phyloP scores from a whole-genome alignment of 2,329 filamentous ascomycete genomes.

The Furcasterigmium sp. region DNA sequence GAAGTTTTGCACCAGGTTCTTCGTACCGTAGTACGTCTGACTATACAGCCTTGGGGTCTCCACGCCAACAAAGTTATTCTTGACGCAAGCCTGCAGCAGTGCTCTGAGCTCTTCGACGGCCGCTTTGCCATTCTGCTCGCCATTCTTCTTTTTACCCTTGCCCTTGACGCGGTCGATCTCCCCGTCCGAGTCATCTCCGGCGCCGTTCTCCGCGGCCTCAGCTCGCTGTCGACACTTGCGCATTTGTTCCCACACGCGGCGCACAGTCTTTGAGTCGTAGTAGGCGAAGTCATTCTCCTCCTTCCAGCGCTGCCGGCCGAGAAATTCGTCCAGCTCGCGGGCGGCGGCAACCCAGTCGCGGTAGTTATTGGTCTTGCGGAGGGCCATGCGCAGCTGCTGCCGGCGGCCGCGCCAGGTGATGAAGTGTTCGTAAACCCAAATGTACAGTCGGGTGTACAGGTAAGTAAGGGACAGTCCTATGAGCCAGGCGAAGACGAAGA shows the following conservation, averaged over 20 bases:
- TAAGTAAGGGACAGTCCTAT: constrained; percentile 68
- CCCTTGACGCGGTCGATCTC: constrained; percentile 19
- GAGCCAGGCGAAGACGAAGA: constrained; percentile 78
- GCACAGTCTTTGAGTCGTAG: constrained; percentile 84
- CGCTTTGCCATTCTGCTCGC: constrained; percentile 22
- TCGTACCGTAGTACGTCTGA: constrained; percentile 97
- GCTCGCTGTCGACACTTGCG: constrained; percentile 55
- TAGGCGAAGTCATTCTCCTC: constrained; percentile 72
- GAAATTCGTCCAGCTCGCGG: constrained; percentile 69
- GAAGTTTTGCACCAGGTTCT: constrained; percentile 85
- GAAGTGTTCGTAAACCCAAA: constrained; percentile 87
- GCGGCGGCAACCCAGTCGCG: constrained; percentile 79
- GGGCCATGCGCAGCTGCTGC: constrained; percentile 62
- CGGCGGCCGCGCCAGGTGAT: constrained; percentile 82
- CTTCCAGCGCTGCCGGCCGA: constrained; percentile 79
- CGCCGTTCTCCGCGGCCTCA: constrained; percentile 38
- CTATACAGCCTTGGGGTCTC: constrained; percentile 95
- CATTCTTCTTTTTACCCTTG: constrained; percentile 15
- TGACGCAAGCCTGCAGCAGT: constrained; percentile 84
- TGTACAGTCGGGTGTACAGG: constrained; percentile 78
- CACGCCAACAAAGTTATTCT: constrained; percentile 94
- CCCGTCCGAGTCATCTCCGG: constrained; percentile 28
- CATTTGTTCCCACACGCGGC: constrained; percentile 72
- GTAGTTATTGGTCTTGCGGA: constrained; percentile 71
- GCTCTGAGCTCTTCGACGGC: constrained; percentile 71